Percentiles rank a stretch among this genome's conserved stretches.
phyloP scores from a whole-genome alignment of 805 yeast species.

The Candida awuae region DNA sequence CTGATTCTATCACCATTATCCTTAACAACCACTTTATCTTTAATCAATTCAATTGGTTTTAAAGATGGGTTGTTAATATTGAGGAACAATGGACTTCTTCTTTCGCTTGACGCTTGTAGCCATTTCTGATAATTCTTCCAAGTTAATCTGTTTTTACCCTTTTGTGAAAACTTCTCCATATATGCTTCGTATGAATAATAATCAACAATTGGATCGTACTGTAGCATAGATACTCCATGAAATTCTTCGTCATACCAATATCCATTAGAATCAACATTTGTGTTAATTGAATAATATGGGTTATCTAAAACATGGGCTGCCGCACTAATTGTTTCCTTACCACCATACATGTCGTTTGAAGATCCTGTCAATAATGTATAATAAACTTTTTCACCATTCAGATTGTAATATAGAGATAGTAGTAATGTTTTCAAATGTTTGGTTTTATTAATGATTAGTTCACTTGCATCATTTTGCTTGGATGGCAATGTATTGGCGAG shows the following conservation, averaged over 20 bases:
- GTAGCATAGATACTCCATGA: constrained; percentile 46
- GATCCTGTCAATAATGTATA: constrained; percentile 30
- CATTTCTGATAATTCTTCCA: constrained; percentile 16
- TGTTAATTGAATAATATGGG: constrained; percentile 40
- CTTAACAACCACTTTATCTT: constrained; percentile 22
- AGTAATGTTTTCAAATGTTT: constrained; percentile 41
- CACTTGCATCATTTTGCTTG: constrained; percentile 44
- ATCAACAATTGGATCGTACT: constrained; percentile 43
- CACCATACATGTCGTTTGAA: constrained; percentile 37
- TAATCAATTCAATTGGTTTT: constrained; percentile 26
- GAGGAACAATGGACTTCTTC: constrained; percentile 24
- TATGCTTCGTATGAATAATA: constrained; percentile 21
- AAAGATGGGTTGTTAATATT: constrained; percentile 28
- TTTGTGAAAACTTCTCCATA: constrained; percentile 15
- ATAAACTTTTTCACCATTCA: constrained; percentile 36
- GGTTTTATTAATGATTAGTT: constrained; percentile 39
- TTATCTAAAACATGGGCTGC: constrained; percentile 37
- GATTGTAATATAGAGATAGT: constrained; percentile 41
- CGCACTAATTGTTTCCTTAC: constrained; percentile 45
- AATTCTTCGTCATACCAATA: constrained; percentile 31
- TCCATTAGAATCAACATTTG: constrained; percentile 42
- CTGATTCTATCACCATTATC: constrained; percentile 27
- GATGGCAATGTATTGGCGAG: constrained; percentile 41
- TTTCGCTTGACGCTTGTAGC: constrained; percentile 19
- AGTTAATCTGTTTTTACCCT: constrained; percentile 14